These are phyloP conservation scores for Syncephalastrum monosporum DNA, from an alignment of 371 early-diverging fungal genomes.

Conservation along the genomic window DNA sequence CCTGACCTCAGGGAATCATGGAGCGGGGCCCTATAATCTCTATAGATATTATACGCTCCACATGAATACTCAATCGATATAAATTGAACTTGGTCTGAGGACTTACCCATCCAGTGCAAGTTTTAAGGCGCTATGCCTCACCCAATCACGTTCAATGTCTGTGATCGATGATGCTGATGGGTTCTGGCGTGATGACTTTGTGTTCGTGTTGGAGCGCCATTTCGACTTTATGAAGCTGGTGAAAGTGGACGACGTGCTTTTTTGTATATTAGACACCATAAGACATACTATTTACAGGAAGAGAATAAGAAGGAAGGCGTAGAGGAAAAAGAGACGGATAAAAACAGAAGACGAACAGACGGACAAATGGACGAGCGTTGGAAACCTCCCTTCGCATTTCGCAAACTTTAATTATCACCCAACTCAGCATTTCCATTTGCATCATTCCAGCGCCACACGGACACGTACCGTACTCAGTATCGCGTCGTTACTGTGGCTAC, in stretches of 20 bases:
- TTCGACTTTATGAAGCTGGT: constrained; percentile 24
- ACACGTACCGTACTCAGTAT: no score
- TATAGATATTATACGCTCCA: constrained; percentile 2
- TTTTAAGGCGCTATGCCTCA: constrained; percentile 39
- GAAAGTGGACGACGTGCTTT: constrained; percentile 16
- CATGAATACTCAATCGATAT: not conserved
- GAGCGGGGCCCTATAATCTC: constrained; percentile 43
- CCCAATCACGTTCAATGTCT: constrained; percentile 44
- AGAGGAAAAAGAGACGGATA: not conserved
- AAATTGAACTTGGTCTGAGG: not conserved
- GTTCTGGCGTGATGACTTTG: constrained; percentile 8
- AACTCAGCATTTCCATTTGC: no score
- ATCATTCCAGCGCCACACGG: no score
- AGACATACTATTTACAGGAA: constrained; percentile 7
- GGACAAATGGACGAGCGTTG: constrained; percentile 1
- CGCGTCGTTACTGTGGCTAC: no score
- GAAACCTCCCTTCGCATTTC: no score
- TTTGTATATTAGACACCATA: constrained; percentile 20
- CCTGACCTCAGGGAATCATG: constrained; percentile 35
- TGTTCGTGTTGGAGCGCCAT: constrained; percentile 17
- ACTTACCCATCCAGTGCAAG: constrained; percentile 42
- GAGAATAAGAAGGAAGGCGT: not conserved
- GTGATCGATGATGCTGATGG: constrained; percentile 11
- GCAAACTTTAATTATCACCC: no score
- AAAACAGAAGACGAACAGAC: constrained; percentile 1